phyloP scores from a whole-genome alignment of 2,329 filamentous ascomycete species.

The Dothideomycetes sp. region DNA sequence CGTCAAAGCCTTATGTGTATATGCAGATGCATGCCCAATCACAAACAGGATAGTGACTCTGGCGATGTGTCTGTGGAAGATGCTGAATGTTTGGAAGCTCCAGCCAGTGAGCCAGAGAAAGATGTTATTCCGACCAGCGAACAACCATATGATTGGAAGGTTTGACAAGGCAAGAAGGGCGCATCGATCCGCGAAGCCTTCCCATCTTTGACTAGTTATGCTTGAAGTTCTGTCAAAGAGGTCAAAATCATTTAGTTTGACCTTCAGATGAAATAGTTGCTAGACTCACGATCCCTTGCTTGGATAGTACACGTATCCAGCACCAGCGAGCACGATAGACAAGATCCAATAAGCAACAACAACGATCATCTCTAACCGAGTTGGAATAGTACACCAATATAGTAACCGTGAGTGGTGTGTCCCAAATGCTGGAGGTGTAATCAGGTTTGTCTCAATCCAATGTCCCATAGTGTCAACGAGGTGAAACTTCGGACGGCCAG shows the following conservation, averaged over 20 bases:
- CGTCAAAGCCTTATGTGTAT: conserved; percentile 24
- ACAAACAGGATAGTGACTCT: conserved; percentile 51
- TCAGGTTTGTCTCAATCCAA: conserved; percentile 28
- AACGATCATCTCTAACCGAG: conserved; percentile 35
- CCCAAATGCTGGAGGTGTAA: conserved; percentile 33
- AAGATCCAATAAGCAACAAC: conserved; percentile 34
- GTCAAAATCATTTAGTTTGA: not conserved
- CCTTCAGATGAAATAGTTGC: not conserved
- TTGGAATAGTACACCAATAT: conserved; percentile 36
- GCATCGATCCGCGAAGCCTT: conserved; percentile 42
- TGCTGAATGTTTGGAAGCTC: conserved; percentile 55
- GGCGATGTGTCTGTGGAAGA: conserved; percentile 58
- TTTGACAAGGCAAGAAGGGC: conserved; percentile 55
- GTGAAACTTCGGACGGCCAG: not conserved
- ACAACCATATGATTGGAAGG: conserved; percentile 54
- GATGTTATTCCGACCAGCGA: conserved; percentile 55
- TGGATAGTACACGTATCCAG: not conserved
- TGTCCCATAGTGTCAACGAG: not conserved
- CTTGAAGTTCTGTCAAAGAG: not conserved
- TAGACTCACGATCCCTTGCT: not conserved
- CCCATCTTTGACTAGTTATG: not conserved
- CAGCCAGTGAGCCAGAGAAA: conserved; percentile 58
- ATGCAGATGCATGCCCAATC: conserved; percentile 51
- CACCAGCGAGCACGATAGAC: conserved; percentile 18
- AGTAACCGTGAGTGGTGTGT: conserved; percentile 29